Percentiles rank a stretch among this genome's conserved stretches.
These are phyloP conservation scores for Rhinocladiella similis DNA, from an alignment of 2,329 filamentous ascomycete genomes.

Conservation along the genomic window DNA sequence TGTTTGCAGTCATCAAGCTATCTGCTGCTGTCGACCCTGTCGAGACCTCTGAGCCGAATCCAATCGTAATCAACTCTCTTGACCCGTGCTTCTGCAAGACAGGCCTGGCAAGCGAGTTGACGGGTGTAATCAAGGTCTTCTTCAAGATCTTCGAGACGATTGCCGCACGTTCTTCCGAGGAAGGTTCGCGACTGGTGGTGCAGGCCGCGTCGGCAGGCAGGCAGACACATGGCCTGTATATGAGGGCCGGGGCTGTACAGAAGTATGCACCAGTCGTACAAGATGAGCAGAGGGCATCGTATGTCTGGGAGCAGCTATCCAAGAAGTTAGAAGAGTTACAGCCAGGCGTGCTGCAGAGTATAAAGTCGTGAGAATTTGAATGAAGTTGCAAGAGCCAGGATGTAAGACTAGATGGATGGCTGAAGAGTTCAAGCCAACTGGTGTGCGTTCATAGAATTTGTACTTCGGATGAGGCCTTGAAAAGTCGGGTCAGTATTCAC, in stretches of 20 bases:
- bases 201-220: slow-evolving; percentile 2
- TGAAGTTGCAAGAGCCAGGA: too few species aligned
- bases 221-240: slow-evolving; percentile 1
- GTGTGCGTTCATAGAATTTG: too few species aligned
- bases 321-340: background rate
- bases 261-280: too few species aligned
- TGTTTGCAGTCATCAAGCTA: slow-evolving; percentile 3
- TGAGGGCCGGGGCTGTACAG: background rate
- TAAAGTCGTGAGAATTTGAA: too few species aligned
- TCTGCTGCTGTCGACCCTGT: background rate
- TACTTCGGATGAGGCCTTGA: too few species aligned
- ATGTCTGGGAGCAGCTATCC: background rate
- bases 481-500: too few species aligned
- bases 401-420: too few species aligned
- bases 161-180: slow-evolving; percentile 1
- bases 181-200: background rate
- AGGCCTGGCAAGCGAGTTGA: background rate
- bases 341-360: background rate
- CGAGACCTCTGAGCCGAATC: background rate
- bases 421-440: too few species aligned
- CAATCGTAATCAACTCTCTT: slow-evolving; percentile 3
- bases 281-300: background rate
- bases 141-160: background rate
- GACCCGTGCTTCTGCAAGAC: slow-evolving; percentile 7
- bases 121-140: background rate